Evolutionary conservation across 2,329 filamentous ascomycete genomes (phyloP).

Genomic region (Pestalotiopsis sp.): DNA sequence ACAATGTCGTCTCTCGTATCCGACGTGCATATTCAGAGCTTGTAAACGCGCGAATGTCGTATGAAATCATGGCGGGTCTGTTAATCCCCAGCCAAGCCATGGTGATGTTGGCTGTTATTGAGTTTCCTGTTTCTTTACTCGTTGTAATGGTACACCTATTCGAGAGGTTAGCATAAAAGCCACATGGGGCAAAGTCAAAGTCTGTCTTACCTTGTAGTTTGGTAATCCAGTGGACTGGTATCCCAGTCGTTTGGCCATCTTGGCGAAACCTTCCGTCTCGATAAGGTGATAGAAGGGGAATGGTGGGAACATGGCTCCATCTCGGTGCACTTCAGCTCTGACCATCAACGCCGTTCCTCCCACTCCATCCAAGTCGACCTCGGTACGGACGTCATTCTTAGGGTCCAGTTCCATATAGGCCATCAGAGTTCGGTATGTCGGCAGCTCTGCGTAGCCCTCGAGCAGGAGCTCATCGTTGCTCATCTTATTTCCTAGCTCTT

Average conservation of each 20-base stretch:
- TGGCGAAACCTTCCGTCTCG: constrained; percentile 96
- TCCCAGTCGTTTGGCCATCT: constrained; percentile 89
- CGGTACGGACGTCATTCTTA: constrained; percentile 56
- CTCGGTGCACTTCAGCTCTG: constrained; percentile 94
- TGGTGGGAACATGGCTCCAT: constrained; percentile 97
- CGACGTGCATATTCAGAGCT: constrained; percentile 1
- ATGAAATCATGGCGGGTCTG: not conserved
- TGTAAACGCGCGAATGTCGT: not conserved
- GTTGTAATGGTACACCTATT: constrained; percentile 85
- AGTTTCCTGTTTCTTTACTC: constrained; percentile 55
- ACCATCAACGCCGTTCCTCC: constrained; percentile 91
- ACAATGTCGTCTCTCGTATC: not conserved
- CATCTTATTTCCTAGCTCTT: constrained; percentile 77
- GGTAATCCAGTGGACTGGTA: constrained; percentile 88
- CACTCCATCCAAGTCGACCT: constrained; percentile 85
- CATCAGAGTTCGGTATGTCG: constrained; percentile 91
- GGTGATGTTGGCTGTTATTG: not conserved
- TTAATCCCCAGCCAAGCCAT: not conserved
- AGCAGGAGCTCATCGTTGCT: constrained; percentile 88
- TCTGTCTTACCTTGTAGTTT: constrained; percentile 82
- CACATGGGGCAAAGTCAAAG: not conserved
- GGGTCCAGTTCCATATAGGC: constrained; percentile 70
- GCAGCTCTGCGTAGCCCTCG: constrained; percentile 90
- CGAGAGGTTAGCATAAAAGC: not conserved
- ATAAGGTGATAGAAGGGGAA: constrained; percentile 97